Evolutionary conservation across 2,329 filamentous ascomycete species (phyloP), one percentile per base, ranked within the genome.

Genomic region (Penicillium sp.): DNA sequence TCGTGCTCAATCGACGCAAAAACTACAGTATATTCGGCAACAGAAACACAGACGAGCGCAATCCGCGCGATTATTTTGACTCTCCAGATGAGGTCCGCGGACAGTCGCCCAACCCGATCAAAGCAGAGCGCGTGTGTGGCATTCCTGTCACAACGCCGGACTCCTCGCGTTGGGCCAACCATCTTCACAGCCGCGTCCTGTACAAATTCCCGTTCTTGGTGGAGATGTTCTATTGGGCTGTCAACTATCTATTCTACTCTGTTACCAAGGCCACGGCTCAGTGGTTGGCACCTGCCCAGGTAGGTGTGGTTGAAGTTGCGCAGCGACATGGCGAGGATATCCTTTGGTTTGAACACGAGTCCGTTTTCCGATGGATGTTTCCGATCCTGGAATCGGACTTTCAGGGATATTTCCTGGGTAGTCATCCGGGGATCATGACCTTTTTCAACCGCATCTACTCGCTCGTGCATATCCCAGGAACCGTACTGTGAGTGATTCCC

Each of bases 161-260:
- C 68, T 84, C 85, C 2, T 84, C 84, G 3, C 82, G 84, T n/a
- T 90, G 88, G 73, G 80, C 82, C 42, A 80, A 83, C 61, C 76
- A 88, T 70, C 72, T 84, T 52, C 87, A 89, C 72, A 88, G 84
- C 62, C 81, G 86, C 28, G 80, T 89, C 58, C 78, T 90, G 60
- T 84, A 88, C 71, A 87, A 87, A 70, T 89, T 87, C 65, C 88
- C 88, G 4, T 90, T 90, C 70, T 74, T 90, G 57, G 82, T 90
- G 52, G 88, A 90, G 74, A 90, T 90, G 86, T 89, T 90, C 73
- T 90, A 90, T 77, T 90, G 88, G 88, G 81, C 83, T 46, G 80
- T 90, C 67, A 89, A 87, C 69, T 84, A 87, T 65, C 79, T 83
- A 49, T 87, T 88, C 71, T 90, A 90, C 76, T 80, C 83, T 40